Evolutionary conservation across 1,284 basidiomycete species (phyloP), one percentile per base, ranked within the genome.

Genomic region (Cryptococcus sp.): DNA sequence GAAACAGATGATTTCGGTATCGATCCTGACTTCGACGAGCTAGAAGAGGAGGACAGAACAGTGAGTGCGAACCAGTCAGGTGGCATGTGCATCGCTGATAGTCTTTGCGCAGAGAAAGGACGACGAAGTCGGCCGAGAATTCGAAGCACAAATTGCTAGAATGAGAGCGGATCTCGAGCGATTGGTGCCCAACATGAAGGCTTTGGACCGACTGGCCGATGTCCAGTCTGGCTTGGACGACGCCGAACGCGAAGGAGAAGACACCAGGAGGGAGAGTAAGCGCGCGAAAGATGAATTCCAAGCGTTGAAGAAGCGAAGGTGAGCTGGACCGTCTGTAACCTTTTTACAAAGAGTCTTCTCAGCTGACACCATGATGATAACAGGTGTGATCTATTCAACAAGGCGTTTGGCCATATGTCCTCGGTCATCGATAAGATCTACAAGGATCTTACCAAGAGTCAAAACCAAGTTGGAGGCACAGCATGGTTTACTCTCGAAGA

Each of bases 401-500:
- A 89, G 68, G 95, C 96, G 0, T 99, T 94, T 81, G 88, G 88
- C 62, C 94, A 99, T 74, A 99, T 99, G 61, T 91, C 93, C 7
- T 89, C 91, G 61, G 84, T 87, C 50, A 99, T 99, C 67, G 94
- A 98, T 75, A 83, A 88, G 65, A 93, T 98, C 1, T 99, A 99
- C 82, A 99, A 99, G 80, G 94, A 98, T 64, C 84, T 99, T 22
- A 99, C 96, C 0, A 96, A 93, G 77, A 93, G 91, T 35, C 54
- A 56, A 20, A 54, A 60, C 31, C 66, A 68, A 31, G 90, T 91
- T 84, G 96, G 95, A 45, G 96, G 95, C 68, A 91, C 95, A 38
- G 96, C 95, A 0, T 99, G 98, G 79, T 85, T 99, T 38, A 91
- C 87, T 77, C 82, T 99, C 67, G 96, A 99, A 72, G 95, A 99